These are phyloP conservation scores for Amniculicola lignicola DNA, from an alignment of 495 filamentous ascomycete genomes.

Conservation along the genomic window DNA sequence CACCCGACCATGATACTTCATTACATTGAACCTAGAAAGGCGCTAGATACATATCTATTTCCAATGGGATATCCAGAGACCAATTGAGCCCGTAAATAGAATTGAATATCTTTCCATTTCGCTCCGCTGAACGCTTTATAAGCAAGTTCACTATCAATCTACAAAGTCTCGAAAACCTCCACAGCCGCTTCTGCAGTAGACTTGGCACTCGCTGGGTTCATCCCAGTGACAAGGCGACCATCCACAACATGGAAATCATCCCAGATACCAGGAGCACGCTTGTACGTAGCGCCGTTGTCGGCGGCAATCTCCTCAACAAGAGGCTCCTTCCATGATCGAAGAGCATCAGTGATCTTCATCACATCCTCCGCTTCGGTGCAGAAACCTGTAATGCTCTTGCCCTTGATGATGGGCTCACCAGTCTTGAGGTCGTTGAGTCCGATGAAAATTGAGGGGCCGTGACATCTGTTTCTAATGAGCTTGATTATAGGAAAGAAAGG, in stretches of 20 bases:
- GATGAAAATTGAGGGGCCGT: conserved; percentile 48
- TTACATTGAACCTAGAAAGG: too few species aligned
- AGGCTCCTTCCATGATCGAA: conserved; percentile 42
- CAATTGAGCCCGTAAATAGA: too few species aligned
- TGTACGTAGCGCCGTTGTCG: conserved; percentile 43
- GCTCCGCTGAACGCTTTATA: too few species aligned
- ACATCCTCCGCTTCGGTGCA: conserved; percentile 46
- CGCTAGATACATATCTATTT: too few species aligned
- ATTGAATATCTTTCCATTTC: too few species aligned
- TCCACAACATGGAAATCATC: conserved; percentile 48
- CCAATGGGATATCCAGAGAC: too few species aligned
- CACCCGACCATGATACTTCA: too few species aligned
- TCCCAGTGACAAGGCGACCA: conserved; percentile 39
- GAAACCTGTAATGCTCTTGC: conserved; percentile 47
- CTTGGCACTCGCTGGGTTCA: conserved; percentile 39
- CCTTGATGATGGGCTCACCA: conserved; percentile 45
- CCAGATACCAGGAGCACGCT: conserved; percentile 42
- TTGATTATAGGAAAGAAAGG: not conserved
- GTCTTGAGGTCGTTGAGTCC: conserved; percentile 42
- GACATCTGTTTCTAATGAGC: conserved; percentile 32
- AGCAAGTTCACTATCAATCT: too few species aligned
- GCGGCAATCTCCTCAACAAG: conserved; percentile 43
- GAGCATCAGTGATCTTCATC: conserved; percentile 41
- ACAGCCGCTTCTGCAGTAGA: conserved; percentile 48
- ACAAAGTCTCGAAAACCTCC: conserved; percentile 46